phyloP scores from a whole-genome alignment of 352 stramenopile genomes.

The Globisporangium cystogenes region DNA sequence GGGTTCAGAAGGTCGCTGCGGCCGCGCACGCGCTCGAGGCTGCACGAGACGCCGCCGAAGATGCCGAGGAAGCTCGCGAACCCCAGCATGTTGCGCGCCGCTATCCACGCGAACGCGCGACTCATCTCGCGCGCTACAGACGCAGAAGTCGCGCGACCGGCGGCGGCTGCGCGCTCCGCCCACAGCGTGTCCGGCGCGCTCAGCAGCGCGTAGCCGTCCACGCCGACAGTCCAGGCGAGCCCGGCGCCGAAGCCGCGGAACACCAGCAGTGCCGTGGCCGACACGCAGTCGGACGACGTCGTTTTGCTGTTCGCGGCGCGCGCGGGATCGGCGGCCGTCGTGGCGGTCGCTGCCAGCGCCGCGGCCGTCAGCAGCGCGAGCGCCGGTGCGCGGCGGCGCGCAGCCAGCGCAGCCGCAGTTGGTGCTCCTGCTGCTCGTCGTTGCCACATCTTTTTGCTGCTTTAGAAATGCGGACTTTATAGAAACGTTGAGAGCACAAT shows the following conservation, averaged over 20 bases:
- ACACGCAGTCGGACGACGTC: constrained; percentile 51
- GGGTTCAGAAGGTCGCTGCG: constrained; percentile 58
- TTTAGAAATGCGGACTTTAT: no score
- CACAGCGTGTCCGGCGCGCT: constrained; percentile 29
- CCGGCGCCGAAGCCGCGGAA: constrained; percentile 57
- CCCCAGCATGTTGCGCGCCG: constrained; percentile 51
- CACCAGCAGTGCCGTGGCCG: constrained; percentile 53
- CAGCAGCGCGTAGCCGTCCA: constrained; percentile 59
- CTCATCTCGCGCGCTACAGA: constrained; percentile 21
- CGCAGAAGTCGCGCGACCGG: constrained; percentile 10
- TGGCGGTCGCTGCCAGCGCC: background rate
- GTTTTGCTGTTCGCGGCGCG: constrained; percentile 20
- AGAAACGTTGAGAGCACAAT: no score
- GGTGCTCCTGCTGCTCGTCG: background rate
- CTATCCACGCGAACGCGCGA: constrained; percentile 20
- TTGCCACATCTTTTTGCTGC: background rate
- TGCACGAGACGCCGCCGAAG: constrained; percentile 69
- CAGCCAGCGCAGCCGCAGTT: background rate
- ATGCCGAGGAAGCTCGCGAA: constrained; percentile 74
- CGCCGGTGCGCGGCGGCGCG: background rate
- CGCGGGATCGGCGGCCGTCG: background rate
- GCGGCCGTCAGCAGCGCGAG: background rate
- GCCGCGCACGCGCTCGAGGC: constrained; percentile 50
- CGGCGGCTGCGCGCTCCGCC: constrained; percentile 25
- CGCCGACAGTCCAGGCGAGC: constrained; percentile 68